Evolutionary conservation across 2,329 filamentous ascomycete species (phyloP).

Genomic region (Chrysoporthe puriensis): DNA sequence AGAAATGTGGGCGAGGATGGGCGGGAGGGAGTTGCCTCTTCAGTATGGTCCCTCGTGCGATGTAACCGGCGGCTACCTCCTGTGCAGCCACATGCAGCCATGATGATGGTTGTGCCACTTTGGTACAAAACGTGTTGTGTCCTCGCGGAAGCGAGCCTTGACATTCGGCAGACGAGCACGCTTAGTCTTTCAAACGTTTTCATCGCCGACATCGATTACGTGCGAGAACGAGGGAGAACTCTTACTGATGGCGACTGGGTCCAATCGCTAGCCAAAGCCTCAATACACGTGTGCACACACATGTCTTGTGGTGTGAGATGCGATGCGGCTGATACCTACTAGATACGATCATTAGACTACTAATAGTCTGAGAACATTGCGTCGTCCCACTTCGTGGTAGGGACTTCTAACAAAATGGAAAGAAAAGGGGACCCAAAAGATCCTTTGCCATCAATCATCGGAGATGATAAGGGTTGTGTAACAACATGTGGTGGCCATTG

Average conservation of each 20-base stretch:
- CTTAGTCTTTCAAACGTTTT: not conserved
- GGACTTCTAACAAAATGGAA: too few species aligned
- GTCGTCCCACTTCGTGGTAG: not conserved
- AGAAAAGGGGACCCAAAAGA: not conserved
- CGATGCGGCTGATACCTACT: not conserved
- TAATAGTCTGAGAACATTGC: not conserved
- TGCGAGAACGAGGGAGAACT: not conserved
- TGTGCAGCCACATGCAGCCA: not conserved
- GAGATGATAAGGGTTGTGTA: too few species aligned
- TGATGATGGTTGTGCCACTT: not conserved
- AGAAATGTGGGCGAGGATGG: not conserved
- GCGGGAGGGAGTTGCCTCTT: not conserved
- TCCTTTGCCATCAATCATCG: too few species aligned
- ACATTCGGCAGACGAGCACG: not conserved
- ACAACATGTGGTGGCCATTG: too few species aligned
- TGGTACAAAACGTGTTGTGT: not conserved
- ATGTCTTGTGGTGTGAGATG: conserved; percentile 5
- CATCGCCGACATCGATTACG: not conserved
- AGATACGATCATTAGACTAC: not conserved
- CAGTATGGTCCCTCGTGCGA: not conserved
- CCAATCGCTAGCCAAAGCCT: not conserved
- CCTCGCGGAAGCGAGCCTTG: not conserved
- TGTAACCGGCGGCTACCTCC: not conserved
- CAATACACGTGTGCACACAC: not conserved
- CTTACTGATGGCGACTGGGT: not conserved